Conservation (phyloP, 768 basidiomycete species). For the Amanita rubescens region DNA sequence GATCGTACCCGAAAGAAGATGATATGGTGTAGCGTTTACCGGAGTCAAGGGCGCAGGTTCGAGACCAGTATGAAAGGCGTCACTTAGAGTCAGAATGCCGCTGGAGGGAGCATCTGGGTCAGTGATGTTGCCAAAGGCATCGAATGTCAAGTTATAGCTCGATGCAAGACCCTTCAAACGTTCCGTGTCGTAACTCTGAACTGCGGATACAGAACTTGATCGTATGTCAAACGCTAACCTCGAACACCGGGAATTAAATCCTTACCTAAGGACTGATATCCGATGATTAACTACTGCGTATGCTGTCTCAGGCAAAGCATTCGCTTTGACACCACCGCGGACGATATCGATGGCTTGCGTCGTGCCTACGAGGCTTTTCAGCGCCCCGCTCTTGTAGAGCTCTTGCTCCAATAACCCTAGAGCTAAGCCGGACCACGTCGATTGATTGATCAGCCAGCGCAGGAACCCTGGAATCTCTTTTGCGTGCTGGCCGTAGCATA, state of each 20-base stretch:
- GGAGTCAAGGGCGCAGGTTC: conserved; percentile 66
- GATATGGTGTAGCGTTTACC: conserved; percentile 37
- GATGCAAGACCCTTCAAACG: too few relatives aligned
- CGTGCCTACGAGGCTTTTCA: conserved; percentile 49
- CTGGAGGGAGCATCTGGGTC: conserved; percentile 31
- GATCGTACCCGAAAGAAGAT: conserved; percentile 55
- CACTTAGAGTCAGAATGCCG: conserved; percentile 45
- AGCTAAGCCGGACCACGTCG: conserved; percentile 41
- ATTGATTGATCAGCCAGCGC: conserved; percentile 39
- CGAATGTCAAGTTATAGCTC: conserved; percentile 46
- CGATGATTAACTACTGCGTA: conserved; percentile 61
- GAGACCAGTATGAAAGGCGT: conserved; percentile 40
- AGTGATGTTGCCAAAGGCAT: conserved; percentile 44
- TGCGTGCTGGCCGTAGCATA: conserved; percentile 61
- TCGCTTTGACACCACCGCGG: conserved; percentile 62
- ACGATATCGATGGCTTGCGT: conserved; percentile 76
- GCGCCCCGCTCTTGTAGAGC: conserved; percentile 29
- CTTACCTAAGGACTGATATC: conserved; percentile 52
- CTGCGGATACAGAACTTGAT: conserved; percentile 35
- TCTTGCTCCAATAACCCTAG: conserved; percentile 45
- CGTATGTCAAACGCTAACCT: background rate
- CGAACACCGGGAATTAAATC: background rate
- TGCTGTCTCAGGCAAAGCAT: conserved; percentile 72
- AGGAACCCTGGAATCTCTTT: conserved; percentile 43
- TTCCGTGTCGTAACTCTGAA: conserved; percentile 16